A percentile compares a stretch with the other conserved stretches of the same genome.
Evolutionary conservation across 257 asterid species (phyloP).

Genomic region (Nicotiana obtusifolia): DNA sequence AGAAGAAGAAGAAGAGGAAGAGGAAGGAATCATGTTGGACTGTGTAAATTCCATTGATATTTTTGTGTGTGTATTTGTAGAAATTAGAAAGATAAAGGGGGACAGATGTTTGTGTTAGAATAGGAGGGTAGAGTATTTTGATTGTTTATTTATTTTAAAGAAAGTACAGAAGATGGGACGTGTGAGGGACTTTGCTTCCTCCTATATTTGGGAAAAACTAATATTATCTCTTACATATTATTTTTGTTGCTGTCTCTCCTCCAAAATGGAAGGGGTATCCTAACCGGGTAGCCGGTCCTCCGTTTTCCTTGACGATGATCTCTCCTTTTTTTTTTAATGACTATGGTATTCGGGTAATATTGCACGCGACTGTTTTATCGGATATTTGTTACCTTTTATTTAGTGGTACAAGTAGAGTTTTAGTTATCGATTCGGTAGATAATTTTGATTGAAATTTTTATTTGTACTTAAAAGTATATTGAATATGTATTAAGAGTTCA

Average conservation of each 20-base stretch:
- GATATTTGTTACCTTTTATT: too few relatives aligned
- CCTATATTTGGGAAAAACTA: constrained; percentile 9
- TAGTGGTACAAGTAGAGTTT: too few relatives aligned
- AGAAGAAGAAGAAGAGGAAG: not conserved
- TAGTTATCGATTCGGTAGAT: too few relatives aligned
- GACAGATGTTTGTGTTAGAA: not conserved
- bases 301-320: not conserved
- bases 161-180: constrained; percentile 16
- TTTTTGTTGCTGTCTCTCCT: not conserved
- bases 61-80: not conserved
- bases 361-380: too few relatives aligned
- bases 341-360: too few relatives aligned
- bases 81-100: not conserved
- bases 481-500: too few relatives aligned
- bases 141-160: not conserved
- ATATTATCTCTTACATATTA: not conserved
- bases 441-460: too few relatives aligned
- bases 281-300: not conserved
- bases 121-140: not conserved
- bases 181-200: not conserved
- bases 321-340: too few relatives aligned
- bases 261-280: not conserved
- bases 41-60: not conserved
- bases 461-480: too few relatives aligned
- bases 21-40: constrained; percentile 3